A percentile compares a stretch with the other conserved stretches of the same genome.
Conservation (phyloP, 345 rosid species). For the Corchorus olitorius region DNA sequence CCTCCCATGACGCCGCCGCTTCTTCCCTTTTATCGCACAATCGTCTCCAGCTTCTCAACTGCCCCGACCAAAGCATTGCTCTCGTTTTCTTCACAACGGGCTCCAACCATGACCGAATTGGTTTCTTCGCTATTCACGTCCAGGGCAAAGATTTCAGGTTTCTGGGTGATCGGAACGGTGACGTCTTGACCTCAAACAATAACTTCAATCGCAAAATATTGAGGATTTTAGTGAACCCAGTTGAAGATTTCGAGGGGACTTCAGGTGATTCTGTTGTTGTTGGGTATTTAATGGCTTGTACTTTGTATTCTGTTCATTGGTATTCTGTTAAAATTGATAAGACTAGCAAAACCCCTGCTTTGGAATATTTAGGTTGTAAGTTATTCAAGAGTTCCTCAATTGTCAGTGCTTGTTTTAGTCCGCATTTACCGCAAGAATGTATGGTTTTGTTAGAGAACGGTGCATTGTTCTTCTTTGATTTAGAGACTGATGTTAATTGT, state of each 20-base stretch:
- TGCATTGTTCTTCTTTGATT: conserved; percentile 57
- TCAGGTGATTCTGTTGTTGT: conserved; percentile 23
- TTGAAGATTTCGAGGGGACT: conserved; percentile 17
- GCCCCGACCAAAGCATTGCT: conserved; percentile 26
- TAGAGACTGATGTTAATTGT: conserved; percentile 27
- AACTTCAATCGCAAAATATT: conserved; percentile 38
- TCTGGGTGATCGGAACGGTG: conserved; percentile 33
- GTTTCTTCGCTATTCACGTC: conserved; percentile 47
- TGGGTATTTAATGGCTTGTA: conserved; percentile 59
- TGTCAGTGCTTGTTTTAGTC: conserved; percentile 58
- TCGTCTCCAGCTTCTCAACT: conserved; percentile 57
- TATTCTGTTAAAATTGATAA: conserved; percentile 39
- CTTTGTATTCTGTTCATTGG: conserved; percentile 59
- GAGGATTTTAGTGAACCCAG: conserved; percentile 51
- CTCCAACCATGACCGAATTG: conserved; percentile 59
- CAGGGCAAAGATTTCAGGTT: conserved; percentile 34
- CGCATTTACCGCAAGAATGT: conserved; percentile 49
- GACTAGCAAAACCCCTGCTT: conserved; percentile 30
- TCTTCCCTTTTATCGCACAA: conserved; percentile 38
- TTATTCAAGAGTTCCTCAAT: conserved; percentile 48
- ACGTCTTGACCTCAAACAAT: conserved; percentile 37
- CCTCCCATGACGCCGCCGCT: conserved; percentile 16
- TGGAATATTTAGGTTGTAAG: conserved; percentile 47
- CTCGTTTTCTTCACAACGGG: conserved; percentile 69
- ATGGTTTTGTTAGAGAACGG: conserved; percentile 63